Evolutionary conservation across 208 protist genomes (phyloP).

Genomic region (Novymonas esmeraldas): DNA sequence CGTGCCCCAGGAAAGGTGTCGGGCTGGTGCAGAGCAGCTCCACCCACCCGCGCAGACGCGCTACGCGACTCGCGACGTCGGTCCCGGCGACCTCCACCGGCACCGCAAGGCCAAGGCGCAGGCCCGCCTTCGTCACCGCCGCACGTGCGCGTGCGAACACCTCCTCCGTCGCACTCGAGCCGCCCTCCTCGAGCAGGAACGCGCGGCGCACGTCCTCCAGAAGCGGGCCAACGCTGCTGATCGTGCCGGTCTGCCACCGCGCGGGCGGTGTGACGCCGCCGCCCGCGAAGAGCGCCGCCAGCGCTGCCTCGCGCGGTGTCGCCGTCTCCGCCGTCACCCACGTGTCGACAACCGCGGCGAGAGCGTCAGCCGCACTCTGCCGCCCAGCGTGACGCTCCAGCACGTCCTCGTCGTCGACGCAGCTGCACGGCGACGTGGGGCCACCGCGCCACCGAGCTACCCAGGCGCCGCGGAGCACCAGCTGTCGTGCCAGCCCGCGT

Average conservation of each 20-base stretch:
- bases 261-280: not conserved
- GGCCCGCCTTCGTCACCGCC: constrained; percentile 1
- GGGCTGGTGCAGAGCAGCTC: constrained; percentile 22
- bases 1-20: constrained; percentile 6
- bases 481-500: constrained; percentile 14
- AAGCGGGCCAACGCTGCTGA: constrained; percentile 3
- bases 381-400: not conserved
- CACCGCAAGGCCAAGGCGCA: not conserved
- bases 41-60: constrained; percentile 12
- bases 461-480: constrained; percentile 5
- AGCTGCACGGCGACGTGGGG: not conserved
- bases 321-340: not conserved
- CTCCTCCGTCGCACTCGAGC: not conserved
- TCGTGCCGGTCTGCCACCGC: not conserved
- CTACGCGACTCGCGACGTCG: constrained; percentile 1
- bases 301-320: no score
- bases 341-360: not conserved
- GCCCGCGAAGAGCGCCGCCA: not conserved
- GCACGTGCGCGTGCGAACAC: not conserved
- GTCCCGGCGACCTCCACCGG: not conserved
- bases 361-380: not conserved
- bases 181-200: not conserved
- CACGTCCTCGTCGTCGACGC: not conserved
- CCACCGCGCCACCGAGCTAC: constrained; percentile 1
- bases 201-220: not conserved